Evolutionary conservation across 192 early-diverging fungal genomes (phyloP), one percentile per base, ranked within the genome.

Genomic region (Coemansia reversa): DNA sequence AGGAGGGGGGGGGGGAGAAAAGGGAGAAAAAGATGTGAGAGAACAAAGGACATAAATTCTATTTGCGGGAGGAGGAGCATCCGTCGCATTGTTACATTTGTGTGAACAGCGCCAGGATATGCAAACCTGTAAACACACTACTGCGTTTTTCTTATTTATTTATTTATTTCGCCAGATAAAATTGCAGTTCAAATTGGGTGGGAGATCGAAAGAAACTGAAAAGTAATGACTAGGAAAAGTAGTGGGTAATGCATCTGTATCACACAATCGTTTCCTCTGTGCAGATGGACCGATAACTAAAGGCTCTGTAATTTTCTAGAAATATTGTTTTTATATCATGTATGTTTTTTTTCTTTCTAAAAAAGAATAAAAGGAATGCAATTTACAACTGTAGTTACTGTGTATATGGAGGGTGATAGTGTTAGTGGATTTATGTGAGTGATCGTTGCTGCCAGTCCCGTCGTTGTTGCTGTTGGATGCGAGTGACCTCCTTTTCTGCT

Each of bases 401-500:
- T 45, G 39, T 45, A 45, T 45, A 62, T 55, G 56, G 19, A 24
- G 29, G 48, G 27, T n/a, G 16, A 22, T 11, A 7, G 22, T 45
- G 39, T 16, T 51, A 32, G 25, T 11, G 49, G 19, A 27, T 8
- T 74, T 30, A 67, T 51, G 51, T 59, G 16, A 25, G 50, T 16
- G 29, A 47, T 35, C 53, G 63, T 23, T 48, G 66, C 3, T 24
- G 52, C 48, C 35, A 57, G 23, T 55, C 51, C 48, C 57, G 61
- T 33, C 56, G 58, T 22, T 59, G 12, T 33, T 55, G 57, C 54
- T 69, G 62, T 47, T 69, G 66, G 16, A 30, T 68, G 12, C 52
- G 35, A 48, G 61, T 32, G 0, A 54, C 55, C 23, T 70, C 74
- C 8, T 56, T 69, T 51, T 76, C 77, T 27, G 58, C 53, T 24